These are phyloP conservation scores for Populus trichocarpa DNA, from an alignment of 441 rosid species.

Conservation along the genomic window DNA sequence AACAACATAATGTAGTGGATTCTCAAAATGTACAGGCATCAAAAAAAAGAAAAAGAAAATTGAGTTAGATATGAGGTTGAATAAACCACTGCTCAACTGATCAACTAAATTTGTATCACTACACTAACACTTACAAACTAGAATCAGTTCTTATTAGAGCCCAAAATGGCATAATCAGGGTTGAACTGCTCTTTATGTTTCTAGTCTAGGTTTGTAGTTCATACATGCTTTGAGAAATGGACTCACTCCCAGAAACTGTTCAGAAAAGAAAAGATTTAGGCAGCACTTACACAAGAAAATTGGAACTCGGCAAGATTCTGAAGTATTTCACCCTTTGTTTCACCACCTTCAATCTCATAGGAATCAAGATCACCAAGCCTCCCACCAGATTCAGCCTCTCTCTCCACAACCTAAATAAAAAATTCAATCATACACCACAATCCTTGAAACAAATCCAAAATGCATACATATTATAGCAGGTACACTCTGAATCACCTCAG, in stretches of 20 bases:
- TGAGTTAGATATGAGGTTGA: too few relatives aligned
- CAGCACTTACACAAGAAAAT: slow-evolving; percentile 83
- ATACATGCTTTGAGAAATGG: background rate
- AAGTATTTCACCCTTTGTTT: slow-evolving; percentile 83
- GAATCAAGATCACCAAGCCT: slow-evolving; percentile 79
- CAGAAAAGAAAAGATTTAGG: background rate
- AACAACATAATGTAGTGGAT: too few relatives aligned
- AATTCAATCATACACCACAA: slow-evolving; percentile 12
- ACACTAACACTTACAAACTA: too few relatives aligned
- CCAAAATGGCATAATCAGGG: too few relatives aligned
- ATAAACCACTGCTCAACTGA: too few relatives aligned
- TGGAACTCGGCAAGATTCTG: slow-evolving; percentile 94
- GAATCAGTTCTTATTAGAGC: too few relatives aligned
- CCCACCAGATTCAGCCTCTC: slow-evolving; percentile 83
- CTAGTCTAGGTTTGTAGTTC: background rate
- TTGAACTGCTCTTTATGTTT: slow-evolving; percentile 7
- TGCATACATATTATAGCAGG: background rate
- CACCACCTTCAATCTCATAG: slow-evolving; percentile 96
- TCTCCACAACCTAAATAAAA: slow-evolving; percentile 62
- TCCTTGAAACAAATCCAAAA: background rate
- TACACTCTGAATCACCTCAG: slow-evolving; percentile 50
- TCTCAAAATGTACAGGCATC: background rate
- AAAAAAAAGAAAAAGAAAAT: background rate
- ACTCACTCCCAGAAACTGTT: background rate
- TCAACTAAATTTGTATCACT: too few relatives aligned